Base-by-base conservation (phyloP, 2,329 filamentous ascomycete species). In the Plenodomus lindquistii region DNA sequence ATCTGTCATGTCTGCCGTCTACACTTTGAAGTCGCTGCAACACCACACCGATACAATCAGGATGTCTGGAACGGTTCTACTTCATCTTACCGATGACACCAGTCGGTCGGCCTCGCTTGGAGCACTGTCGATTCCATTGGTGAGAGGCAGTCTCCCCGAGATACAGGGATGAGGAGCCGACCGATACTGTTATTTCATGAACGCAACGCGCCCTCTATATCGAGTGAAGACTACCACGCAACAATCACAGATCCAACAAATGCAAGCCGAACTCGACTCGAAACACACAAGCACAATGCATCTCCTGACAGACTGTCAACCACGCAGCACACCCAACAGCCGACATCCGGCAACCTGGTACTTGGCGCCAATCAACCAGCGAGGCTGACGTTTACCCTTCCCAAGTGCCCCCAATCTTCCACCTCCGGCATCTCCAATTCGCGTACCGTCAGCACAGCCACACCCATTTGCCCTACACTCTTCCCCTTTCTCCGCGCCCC, bases 391-490 rank as follows among this genome's bases (percentile, higher is more conserved):
- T 47, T 46, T 48, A 44, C 42, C 45, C 45, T 47, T 52, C 52
- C 44, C 41, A 38, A 31, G 42, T 46, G 35, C 49, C 47, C n/a
- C n/a, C n/a, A n/a, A n/a, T n/a, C n/a, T n/a, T n/a, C 57, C 50
- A 59, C 53, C 56, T 59, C 59, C 59, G 57, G 55, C 35, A 21
- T 40, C 43, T 54, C 50, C 53, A 50, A 57, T 54, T 62, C 27
- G 27, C 27, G 16, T n/a, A 17, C 16, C 50, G 60, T n/a, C 51
- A 31, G 52, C 43, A 48, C 49, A 52, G 52, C 52, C 49, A 55
- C 52, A 49, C 22, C 35, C 17, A 49, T 35, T n/a, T 20, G 18
- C 39, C 18, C 42, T 10, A 40, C 43, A 43, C 19, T 19, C 20
- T 18, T 42, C 44, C 45, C 34, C 13, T 17, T 20, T 40, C 24